These are phyloP conservation scores for Ochetophila trinervis DNA, from an alignment of 306 rosid species.

Conservation along the genomic window DNA sequence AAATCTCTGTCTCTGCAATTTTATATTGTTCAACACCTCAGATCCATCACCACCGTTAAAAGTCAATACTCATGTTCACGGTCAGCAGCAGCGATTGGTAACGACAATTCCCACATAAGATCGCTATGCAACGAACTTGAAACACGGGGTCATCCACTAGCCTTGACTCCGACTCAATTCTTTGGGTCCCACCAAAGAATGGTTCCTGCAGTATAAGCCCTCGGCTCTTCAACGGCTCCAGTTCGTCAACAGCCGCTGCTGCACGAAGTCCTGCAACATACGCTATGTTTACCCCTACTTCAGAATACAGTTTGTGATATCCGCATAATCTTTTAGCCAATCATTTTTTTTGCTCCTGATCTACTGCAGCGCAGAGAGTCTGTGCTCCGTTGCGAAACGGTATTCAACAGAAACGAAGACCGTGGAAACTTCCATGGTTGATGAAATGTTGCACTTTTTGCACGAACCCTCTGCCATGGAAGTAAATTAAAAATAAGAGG, in stretches of 20 bases:
- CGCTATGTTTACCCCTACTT: too few species aligned
- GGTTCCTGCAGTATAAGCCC: slow-evolving; percentile 41
- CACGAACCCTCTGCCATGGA: too few species aligned
- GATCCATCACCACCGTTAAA: slow-evolving; percentile 12
- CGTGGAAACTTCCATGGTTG: too few species aligned
- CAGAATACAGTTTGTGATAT: too few species aligned
- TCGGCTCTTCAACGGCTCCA: slow-evolving; percentile 24
- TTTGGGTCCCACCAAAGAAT: slow-evolving; percentile 36
- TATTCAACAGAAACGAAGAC: too few species aligned
- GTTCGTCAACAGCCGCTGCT: not conserved
- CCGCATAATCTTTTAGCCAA: too few species aligned
- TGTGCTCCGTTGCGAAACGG: too few species aligned
- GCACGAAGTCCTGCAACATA: slow-evolving; percentile 19
- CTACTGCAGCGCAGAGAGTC: too few species aligned
- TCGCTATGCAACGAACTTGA: slow-evolving; percentile 21
- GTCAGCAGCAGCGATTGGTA: slow-evolving; percentile 32
- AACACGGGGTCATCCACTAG: not conserved
- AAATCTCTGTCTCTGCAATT: slow-evolving; percentile 18
- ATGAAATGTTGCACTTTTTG: too few species aligned
- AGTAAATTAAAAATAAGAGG: too few species aligned
- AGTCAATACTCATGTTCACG: slow-evolving; percentile 36
- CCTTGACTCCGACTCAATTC: slow-evolving; percentile 34
- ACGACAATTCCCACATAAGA: slow-evolving; percentile 30
- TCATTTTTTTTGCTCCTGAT: too few species aligned
- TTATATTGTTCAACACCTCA: not conserved